Evolutionary conservation across 192 early-diverging fungal species (phyloP).

Genomic region (Coemansia sp.): DNA sequence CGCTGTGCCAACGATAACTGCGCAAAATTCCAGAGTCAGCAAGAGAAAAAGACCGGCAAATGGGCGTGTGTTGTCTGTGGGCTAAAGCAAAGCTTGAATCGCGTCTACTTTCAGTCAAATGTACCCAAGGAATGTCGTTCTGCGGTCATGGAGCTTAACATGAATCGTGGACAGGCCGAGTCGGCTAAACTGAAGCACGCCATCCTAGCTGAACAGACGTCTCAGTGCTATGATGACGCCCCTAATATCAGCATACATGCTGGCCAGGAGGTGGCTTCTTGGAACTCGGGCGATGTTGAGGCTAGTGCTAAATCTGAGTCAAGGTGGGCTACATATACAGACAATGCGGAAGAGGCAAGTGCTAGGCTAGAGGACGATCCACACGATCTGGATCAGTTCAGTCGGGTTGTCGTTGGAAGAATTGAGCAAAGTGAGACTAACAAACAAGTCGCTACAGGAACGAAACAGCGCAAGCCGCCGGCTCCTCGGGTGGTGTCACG

Average conservation of each 20-base stretch:
- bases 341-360: not conserved
- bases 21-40: slow-evolving; percentile 53
- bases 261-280: not conserved
- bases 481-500: not conserved
- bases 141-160: slow-evolving; percentile 51
- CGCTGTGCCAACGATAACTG: slow-evolving; percentile 51
- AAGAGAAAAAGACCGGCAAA: slow-evolving; percentile 51
- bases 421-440: slow-evolving; percentile 1
- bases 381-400: slow-evolving; percentile 15
- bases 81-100: slow-evolving; percentile 47
- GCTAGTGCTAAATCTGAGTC: not conserved
- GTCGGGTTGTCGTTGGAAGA: slow-evolving; percentile 19
- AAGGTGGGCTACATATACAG: slow-evolving; percentile 30
- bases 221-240: not conserved
- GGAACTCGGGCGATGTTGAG: not conserved
- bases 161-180: slow-evolving; percentile 33
- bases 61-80: slow-evolving; percentile 58
- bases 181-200: not conserved
- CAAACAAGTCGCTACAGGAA: not conserved
- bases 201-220: not conserved
- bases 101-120: slow-evolving; percentile 47
- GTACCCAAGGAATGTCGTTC: slow-evolving; percentile 46
- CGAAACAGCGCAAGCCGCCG: not conserved
- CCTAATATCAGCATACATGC: not conserved
- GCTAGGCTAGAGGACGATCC: not conserved